Conservation (phyloP, 1,139 yeast genomes). For the Eremothecium sinecaudum region DNA sequence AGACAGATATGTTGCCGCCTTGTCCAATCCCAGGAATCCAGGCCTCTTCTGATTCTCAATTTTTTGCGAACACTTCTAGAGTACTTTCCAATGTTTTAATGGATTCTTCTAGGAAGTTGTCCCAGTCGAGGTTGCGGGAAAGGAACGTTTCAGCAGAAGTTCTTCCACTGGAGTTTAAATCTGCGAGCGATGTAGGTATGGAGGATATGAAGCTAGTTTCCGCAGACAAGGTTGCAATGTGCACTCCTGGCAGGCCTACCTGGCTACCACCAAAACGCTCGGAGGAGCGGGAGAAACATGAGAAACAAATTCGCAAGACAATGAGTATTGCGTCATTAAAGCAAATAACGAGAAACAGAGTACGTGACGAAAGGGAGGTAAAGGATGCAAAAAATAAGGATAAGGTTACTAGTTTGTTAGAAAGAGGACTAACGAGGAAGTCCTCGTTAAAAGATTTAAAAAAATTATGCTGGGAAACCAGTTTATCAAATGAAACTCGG, state of each 20-base stretch:
- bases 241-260: conserved; percentile 40
- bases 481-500: conserved; percentile 32
- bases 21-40: conserved; percentile 35
- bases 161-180: conserved; percentile 32
- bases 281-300: conserved; percentile 36
- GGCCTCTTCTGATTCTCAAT: conserved; percentile 29
- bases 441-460: conserved; percentile 34
- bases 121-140: conserved; percentile 32
- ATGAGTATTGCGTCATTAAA: conserved; percentile 33
- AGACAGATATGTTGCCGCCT: conserved; percentile 31
- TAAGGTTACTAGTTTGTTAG: conserved; percentile 26
- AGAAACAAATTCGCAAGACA: conserved; percentile 35
- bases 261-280: conserved; percentile 44
- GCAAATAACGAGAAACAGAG: conserved; percentile 29
- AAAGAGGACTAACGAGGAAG: conserved; percentile 28
- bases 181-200: conserved; percentile 33
- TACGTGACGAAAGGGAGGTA: conserved; percentile 27
- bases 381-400: conserved; percentile 32
- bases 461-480: conserved; percentile 36
- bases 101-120: conserved; percentile 31
- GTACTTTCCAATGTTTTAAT: conserved; percentile 38
- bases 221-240: conserved; percentile 34
- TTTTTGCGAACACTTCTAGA: conserved; percentile 35
- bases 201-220: conserved; percentile 43
- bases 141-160: conserved; percentile 31